Base-by-base conservation (phyloP, 768 basidiomycete genomes). In the Amanita rubescens region DNA sequence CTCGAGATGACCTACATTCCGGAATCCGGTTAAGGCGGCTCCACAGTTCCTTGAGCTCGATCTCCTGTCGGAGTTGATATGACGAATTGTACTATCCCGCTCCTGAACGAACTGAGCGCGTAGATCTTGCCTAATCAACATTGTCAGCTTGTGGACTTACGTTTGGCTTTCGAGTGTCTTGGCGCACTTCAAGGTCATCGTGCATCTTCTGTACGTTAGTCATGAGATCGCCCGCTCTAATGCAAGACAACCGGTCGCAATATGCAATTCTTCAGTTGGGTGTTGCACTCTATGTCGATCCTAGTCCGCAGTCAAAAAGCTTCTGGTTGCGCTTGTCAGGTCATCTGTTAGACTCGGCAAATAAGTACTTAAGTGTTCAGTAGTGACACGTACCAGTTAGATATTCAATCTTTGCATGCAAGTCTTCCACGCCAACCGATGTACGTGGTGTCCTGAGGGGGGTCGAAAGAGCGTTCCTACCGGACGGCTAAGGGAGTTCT, bases 171-270 rank as follows among this genome's bases (percentile, higher is more conserved):
- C 89, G 51, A 93, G 69, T 69, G 85, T 76, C 59, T 89, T 82
- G 0, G 87, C 87, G 46, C 84, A 78, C n/a, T 63, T 94, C 92
- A 7, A 90, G 74, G 60, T 96, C 94, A 52, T 81, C 81, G 61
- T 92, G 90, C 82, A 96, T 92, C 63, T 80, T 87, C 68, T 94
- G 91, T 22, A 95, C 84, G 63, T 90, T 94, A 25, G 78, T 73
- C 82, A 95, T 91, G 24, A 96, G 75, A 64, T 94, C 90, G 91
- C 84, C 9, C 91, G 82, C 62, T 96, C 94, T 60, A 84, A 74
- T 12, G 86, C 73, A 3, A 96, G 73, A 0, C 77, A 75, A 24
- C 78, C 72, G 56, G 79, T 81, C 2, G 81, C 74, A 6, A 74
- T 67, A 17, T 80, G 72, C 9, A 88, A 71, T 39, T 90, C 85